Base-by-base conservation (phyloP, 305 asterid species). In the Fraxinus nigra region DNA sequence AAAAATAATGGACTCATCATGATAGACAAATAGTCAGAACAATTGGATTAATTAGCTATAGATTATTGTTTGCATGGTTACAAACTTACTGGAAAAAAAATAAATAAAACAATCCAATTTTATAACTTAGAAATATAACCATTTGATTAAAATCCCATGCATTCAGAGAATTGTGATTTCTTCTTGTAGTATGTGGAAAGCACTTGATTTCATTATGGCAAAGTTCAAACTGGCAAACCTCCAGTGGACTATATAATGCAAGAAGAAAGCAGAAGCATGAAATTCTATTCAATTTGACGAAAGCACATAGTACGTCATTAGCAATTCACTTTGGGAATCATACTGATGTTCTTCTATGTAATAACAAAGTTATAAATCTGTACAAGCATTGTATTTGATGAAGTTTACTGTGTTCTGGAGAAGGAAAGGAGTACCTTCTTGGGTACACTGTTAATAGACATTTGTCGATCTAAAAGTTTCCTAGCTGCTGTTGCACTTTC, bases 401-500 rank as follows among this genome's bases (percentile, higher is more conserved):
- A 63, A 67, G 38, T 8, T 77, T 51, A 65, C 65, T 32, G 7
- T 72, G 40, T 14, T 14, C 80, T 77, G 24, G 81, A 33, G 76
- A 70, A 70, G 13, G 59, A 5, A 33, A 77, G 28, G 75, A 7
- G 9, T 79, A 93, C 98, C 97, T 95, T 95, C 92, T 95, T 95
- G 38, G 98, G 97, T 78, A 95, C 91, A 88, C 95, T 95, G 83
- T 87, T 92, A 75, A 93, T 91, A 61, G 98, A 95, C 98, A 93
- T 95, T 84, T 95, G 98, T 63, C 98, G 91, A 88, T 95, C 97
- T 86, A 95, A 88, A 61, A 95, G 95, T 88, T 92, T 95, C 85
- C 98, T 93, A 59, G 98, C 98, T 20, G 98, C 98, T 81, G 97
- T 90, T 76, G 98, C 98, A 92, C 87, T 95, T 89, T 95, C 98